A percentile compares a stretch with the other conserved stretches of the same genome.
Evolutionary conservation across 352 stramenopile genomes (phyloP).

Genomic region (Phytophthora podocarpi): DNA sequence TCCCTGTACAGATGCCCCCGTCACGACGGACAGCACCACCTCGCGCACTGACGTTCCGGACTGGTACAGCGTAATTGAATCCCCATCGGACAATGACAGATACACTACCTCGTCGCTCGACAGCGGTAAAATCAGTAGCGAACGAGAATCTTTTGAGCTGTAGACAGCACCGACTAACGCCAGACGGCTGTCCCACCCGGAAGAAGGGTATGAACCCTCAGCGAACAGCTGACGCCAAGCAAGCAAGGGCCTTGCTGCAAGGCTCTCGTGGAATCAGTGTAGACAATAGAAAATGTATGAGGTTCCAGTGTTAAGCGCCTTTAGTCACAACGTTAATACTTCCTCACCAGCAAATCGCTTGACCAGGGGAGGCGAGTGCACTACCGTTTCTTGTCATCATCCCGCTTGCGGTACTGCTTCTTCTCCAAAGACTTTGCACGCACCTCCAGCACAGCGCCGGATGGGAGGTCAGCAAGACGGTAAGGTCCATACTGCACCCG

Average conservation of each 20-base stretch:
- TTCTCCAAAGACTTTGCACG: constrained; percentile 59
- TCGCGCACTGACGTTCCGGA: constrained; percentile 33
- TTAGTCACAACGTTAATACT: neutral
- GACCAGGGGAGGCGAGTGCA: neutral
- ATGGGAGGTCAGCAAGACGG: constrained; percentile 74
- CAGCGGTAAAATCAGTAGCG: constrained; percentile 39
- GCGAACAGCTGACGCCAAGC: constrained; percentile 11
- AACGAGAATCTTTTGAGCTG: constrained; percentile 70
- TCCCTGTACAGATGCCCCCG: neutral
- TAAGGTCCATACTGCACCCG: constrained; percentile 92
- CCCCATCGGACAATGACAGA: constrained; percentile 43
- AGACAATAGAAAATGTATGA: constrained; percentile 30
- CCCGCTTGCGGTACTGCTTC: constrained; percentile 20
- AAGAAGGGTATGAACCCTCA: constrained; percentile 24
- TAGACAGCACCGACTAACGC: constrained; percentile 28
- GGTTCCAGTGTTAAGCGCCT: neutral
- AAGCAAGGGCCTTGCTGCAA: constrained; percentile 6
- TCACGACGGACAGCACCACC: constrained; percentile 12
- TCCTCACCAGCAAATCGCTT: neutral
- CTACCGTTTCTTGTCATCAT: constrained; percentile 27
- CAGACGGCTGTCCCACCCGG: constrained; percentile 11
- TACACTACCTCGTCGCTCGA: constrained; percentile 38
- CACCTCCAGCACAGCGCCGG: constrained; percentile 82
- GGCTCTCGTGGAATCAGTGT: constrained; percentile 21
- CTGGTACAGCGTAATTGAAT: constrained; percentile 69